Base-by-base conservation (phyloP, 768 basidiomycete species). In the Mycena latifolia region DNA sequence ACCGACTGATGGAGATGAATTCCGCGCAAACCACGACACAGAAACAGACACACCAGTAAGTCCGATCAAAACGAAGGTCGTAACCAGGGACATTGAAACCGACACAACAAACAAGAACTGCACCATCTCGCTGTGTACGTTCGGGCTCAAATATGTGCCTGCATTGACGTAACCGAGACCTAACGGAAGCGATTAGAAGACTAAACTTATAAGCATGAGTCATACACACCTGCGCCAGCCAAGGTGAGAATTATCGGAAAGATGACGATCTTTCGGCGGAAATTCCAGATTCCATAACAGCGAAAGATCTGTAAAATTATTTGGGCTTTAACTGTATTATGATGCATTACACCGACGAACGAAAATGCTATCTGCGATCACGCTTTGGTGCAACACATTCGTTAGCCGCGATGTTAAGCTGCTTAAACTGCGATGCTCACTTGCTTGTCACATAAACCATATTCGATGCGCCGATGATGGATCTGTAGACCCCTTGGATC, bases 231-330 rank as follows among this genome's bases (percentile, higher is more conserved):
- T 22, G 39, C 59, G 24, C 43, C 50, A 18, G 12, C 35, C 7
- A 61, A 24, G 12, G 59, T 61, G 29, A 41, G 29, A 22, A 61
- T 17, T 45, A 45, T 45, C 7, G 58, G 58, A 15, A 52, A 20
- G 35, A 43, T 9, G 48, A 60, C 22, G n/a, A 60, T 60, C 27
- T n/a, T 28, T 5, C 24, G 25, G 14, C 29, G 48, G 17, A 53
- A 61, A 14, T 52, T 43, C 59, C 59, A 53, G 24, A 61, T 43
- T 14, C 50, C 59, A 22, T 61, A 61, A 22, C 59, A 60, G 11
- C 58, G 48, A 18, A 61, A 45, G 14, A 61, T 52, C 59, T 61
- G 27, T 11, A 29, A 11, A 6, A 8, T 12, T 11, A 41, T 43
- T 18, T 29, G 25, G n/a, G 18, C 14, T 11, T 27, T n/a, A 15